phyloP scores from a whole-genome alignment of 2,329 filamentous ascomycete genomes.

The Talaromyces sp. region DNA sequence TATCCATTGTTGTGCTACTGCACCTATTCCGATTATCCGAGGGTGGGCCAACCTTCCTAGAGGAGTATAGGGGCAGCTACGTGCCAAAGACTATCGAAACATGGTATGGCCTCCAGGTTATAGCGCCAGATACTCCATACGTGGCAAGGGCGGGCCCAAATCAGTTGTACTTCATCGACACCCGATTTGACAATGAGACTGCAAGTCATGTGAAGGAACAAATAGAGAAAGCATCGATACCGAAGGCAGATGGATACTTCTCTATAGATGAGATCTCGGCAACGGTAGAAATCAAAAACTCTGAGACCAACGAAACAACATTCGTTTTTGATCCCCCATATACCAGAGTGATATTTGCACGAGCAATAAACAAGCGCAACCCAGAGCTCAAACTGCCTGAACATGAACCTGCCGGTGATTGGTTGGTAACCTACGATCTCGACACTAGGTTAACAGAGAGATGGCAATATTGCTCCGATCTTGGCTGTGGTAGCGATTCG shows the following conservation, averaged over 20 bases:
- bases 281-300: conserved; percentile 10
- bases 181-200: too few species aligned
- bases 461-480: not conserved
- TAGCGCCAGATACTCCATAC: conserved; percentile 13
- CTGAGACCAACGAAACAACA: conserved; percentile 10
- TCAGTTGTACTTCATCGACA: too few species aligned
- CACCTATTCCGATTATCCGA: conserved; percentile 4
- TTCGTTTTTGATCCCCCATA: conserved; percentile 12
- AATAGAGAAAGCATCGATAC: conserved; percentile 7
- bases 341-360: conserved; percentile 12
- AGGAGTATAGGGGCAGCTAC: conserved; percentile 12
- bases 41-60: conserved; percentile 6
- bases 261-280: conserved; percentile 12
- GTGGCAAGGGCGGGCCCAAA: conserved; percentile 8
- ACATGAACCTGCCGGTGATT: conserved; percentile 2
- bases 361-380: conserved; percentile 10
- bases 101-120: conserved; percentile 8
- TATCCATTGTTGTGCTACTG: not conserved
- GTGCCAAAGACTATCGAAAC: conserved; percentile 8
- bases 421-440: conserved; percentile 1
- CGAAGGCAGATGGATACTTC: conserved; percentile 6
- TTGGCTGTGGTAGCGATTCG: not conserved
- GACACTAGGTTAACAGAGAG: not conserved
- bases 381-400: conserved; percentile 11
- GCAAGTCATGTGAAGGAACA: too few species aligned